Percentiles rank a stretch among this genome's conserved stretches.
phyloP scores from a whole-genome alignment of 1,284 basidiomycete genomes.

The Golubevia sp. region DNA sequence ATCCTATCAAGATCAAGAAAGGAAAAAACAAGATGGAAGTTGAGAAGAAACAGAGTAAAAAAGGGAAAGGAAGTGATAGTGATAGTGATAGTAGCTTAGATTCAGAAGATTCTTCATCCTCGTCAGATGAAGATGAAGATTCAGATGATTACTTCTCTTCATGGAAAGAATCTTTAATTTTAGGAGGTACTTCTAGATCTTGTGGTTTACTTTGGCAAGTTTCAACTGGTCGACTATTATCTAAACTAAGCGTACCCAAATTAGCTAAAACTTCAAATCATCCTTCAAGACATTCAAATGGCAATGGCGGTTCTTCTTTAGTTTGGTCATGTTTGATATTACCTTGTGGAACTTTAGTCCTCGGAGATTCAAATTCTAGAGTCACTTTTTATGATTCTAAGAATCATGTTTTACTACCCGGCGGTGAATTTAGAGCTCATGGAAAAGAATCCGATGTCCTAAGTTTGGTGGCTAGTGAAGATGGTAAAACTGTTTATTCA shows the following conservation, averaged over 20 bases:
- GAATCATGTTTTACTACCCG: slow-evolving; percentile 38
- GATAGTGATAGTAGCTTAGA: slow-evolving; percentile 12
- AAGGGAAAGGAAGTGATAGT: slow-evolving; percentile 1
- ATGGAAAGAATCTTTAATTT: slow-evolving; percentile 5
- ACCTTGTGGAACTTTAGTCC: slow-evolving; percentile 44
- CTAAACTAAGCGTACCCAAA: slow-evolving; percentile 44
- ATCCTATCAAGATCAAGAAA: background rate
- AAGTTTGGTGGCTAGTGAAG: slow-evolving; percentile 39
- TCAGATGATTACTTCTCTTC: slow-evolving; percentile 43
- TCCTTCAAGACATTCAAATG: slow-evolving; percentile 39
- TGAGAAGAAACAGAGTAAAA: background rate
- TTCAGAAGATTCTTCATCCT: slow-evolving; percentile 39
- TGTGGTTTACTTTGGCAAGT: slow-evolving; percentile 46
- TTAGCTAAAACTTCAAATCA: background rate
- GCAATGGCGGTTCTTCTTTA: slow-evolving; percentile 11
- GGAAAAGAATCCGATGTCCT: slow-evolving; percentile 47
- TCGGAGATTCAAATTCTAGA: slow-evolving; percentile 52
- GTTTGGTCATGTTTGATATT: slow-evolving; percentile 54
- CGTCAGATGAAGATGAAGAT: slow-evolving; percentile 16
- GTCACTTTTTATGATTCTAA: slow-evolving; percentile 57
- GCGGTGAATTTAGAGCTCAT: slow-evolving; percentile 41
- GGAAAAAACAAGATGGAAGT: background rate
- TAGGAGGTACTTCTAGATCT: slow-evolving; percentile 52
- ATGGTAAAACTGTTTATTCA: slow-evolving; percentile 51
- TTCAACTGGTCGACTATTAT: slow-evolving; percentile 36